These are phyloP conservation scores for Microstegium vimineum DNA, from an alignment of 176 grass and related monocot genomes.

Conservation along the genomic window DNA sequence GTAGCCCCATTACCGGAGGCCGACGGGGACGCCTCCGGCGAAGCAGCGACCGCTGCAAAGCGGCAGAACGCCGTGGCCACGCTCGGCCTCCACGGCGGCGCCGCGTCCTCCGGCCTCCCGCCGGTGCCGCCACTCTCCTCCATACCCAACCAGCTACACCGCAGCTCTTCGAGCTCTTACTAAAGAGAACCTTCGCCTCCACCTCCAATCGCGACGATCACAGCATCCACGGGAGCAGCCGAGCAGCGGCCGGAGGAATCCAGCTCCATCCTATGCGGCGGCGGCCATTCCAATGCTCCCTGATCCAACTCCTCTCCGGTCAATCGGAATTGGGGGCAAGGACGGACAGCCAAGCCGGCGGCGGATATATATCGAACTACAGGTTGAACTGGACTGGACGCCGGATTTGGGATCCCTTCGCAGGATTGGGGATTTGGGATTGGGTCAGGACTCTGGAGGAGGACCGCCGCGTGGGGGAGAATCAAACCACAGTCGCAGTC, in stretches of 20 bases:
- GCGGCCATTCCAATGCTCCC: conserved; percentile 29
- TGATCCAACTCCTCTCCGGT: conserved; percentile 23
- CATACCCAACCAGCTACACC: conserved; percentile 14
- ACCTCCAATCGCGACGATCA: conserved; percentile 27
- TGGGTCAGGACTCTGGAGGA: not conserved
- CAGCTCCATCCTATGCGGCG: conserved; percentile 54
- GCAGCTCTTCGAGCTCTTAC: not conserved
- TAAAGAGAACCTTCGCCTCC: not conserved
- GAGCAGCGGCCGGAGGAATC: conserved; percentile 44
- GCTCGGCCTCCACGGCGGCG: conserved; percentile 44
- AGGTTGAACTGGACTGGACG: conserved; percentile 19
- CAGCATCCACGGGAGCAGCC: conserved; percentile 31
- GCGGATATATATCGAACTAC: not conserved
- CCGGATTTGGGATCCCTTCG: conserved; percentile 21
- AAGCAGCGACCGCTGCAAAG: not conserved
- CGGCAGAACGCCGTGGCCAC: conserved; percentile 39
- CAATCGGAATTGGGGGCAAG: not conserved
- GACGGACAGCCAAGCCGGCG: conserved; percentile 4
- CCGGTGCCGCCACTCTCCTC: conserved; percentile 14
- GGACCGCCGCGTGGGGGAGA: not conserved
- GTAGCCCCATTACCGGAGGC: conserved; percentile 30
- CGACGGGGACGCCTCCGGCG: conserved; percentile 6
- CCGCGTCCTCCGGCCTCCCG: conserved; percentile 14
- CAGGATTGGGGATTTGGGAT: not conserved
- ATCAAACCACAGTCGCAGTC: conserved; percentile 24